Evolutionary conservation across 176 grass and related monocot genomes (phyloP).

Genomic region (Oropetium thomaeum): DNA sequence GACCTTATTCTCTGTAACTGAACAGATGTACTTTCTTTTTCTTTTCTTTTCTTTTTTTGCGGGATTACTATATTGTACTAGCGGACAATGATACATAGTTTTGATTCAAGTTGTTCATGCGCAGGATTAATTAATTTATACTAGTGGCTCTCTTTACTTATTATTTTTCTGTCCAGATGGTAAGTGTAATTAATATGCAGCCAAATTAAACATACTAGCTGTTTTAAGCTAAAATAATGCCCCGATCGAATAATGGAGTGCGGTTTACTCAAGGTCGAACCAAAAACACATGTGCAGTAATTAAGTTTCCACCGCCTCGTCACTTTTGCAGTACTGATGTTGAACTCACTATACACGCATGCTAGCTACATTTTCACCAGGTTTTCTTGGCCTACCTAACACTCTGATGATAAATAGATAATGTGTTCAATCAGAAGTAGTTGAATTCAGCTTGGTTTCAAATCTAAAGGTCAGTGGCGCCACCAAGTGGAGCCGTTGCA

Average conservation of each 20-base stretch:
- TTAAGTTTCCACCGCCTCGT: neutral
- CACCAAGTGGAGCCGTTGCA: conserved; percentile 27
- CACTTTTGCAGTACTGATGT: neutral
- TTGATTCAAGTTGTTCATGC: neutral
- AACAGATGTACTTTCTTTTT: too few species aligned
- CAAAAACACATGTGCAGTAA: neutral
- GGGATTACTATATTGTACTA: neutral
- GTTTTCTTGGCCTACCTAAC: conserved; percentile 23
- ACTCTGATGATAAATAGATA: neutral
- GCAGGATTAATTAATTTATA: neutral
- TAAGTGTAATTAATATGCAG: neutral
- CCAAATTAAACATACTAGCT: too few species aligned
- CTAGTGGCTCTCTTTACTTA: neutral
- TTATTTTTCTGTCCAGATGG: neutral
- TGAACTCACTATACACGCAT: neutral
- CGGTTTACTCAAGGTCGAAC: conserved; percentile 11
- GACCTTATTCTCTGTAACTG: neutral
- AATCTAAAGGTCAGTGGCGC: conserved; percentile 38
- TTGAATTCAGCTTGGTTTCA: conserved; percentile 34
- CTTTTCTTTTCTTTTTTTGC: too few species aligned
- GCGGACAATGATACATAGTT: neutral
- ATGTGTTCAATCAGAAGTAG: conserved; percentile 42
- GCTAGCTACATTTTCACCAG: neutral
- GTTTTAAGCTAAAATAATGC: neutral
- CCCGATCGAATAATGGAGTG: neutral